Evolutionary conservation across 345 rosid species (phyloP), one percentile per base, ranked within the genome.

Genomic region (Reutealis trisperma): DNA sequence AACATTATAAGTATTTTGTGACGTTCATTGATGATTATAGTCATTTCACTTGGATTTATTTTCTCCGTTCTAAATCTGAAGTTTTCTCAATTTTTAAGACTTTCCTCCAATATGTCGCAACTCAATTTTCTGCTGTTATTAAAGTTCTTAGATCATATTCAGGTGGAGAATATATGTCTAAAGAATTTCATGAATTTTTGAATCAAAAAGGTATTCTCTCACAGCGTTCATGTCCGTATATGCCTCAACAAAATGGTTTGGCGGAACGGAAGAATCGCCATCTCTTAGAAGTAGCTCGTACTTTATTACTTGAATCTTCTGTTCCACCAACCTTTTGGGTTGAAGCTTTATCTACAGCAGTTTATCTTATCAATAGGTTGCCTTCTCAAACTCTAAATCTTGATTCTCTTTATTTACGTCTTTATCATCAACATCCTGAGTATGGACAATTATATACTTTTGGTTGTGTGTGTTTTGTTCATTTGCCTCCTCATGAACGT

Each of bases 321-420:
- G 49, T 74, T 27, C 62, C 47, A 6, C 37, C 70, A 30, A 27
- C 19, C 0, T 63, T 74, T 74, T 74, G 70, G 77, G 32, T 74
- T 3, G 49, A 74, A 19, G 61, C 32, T 15, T 58, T 74, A 24
- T 57, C 64, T 63, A 63, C 24, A 10, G n/a, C 8, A 2, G 49
- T 47, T 8, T 27, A 51, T 32, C 70, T 63, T 16, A 74, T 63
- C 30, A 63, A 74, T n/a, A n/a, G n/a, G n/a, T n/a, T n/a, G n/a
- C n/a, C n/a, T n/a, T n/a, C n/a, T n/a, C n/a, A n/a, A n/a, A n/a
- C n/a, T n/a, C n/a, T n/a, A n/a, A n/a, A n/a, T n/a, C 30, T 47
- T 51, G 8, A 74, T 24, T 74, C 77, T 8, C 69, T 18, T 63
- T 63, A 47, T 51, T 14, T 74, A n/a, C 10, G 12, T 6, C 25